phyloP scores from a whole-genome alignment of 768 basidiomycete genomes.

The Suillus spraguei region DNA sequence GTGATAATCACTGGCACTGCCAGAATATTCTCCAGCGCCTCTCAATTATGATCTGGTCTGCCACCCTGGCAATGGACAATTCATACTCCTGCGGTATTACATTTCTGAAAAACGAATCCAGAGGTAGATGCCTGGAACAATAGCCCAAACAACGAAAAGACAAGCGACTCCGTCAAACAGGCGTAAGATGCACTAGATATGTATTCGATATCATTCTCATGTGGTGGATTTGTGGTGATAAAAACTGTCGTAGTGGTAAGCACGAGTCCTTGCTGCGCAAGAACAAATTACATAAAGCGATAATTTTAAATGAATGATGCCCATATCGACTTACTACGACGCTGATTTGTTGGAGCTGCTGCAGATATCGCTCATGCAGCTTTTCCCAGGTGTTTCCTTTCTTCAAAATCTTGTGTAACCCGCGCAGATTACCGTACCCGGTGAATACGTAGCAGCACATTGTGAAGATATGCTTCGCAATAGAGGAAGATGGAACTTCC shows the following conservation, averaged over 20 bases:
- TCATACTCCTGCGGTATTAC: not conserved
- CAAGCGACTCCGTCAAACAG: conserved; percentile 2
- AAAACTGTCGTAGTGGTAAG: not conserved
- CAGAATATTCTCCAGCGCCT: not conserved
- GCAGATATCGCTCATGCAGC: not conserved
- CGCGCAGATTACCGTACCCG: not conserved
- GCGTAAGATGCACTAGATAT: not conserved
- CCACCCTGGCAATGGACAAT: not conserved
- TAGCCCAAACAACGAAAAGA: not conserved
- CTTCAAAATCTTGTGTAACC: not conserved
- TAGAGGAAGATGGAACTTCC: too few relatives aligned
- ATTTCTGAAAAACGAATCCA: not conserved
- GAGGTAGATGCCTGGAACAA: not conserved
- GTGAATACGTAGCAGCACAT: not conserved
- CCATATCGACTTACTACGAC: not conserved
- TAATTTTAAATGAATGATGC: not conserved
- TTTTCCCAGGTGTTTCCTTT: not conserved
- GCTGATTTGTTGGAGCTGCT: not conserved
- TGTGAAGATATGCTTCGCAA: too few relatives aligned
- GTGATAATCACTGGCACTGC: not conserved
- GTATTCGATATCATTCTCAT: not conserved
- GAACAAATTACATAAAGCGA: not conserved
- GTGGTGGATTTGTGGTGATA: not conserved
- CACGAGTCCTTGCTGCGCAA: not conserved
- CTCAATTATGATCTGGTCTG: not conserved